These are phyloP conservation scores for Hirschfeldia incana DNA, from an alignment of 345 rosid genomes.

Conservation along the genomic window DNA sequence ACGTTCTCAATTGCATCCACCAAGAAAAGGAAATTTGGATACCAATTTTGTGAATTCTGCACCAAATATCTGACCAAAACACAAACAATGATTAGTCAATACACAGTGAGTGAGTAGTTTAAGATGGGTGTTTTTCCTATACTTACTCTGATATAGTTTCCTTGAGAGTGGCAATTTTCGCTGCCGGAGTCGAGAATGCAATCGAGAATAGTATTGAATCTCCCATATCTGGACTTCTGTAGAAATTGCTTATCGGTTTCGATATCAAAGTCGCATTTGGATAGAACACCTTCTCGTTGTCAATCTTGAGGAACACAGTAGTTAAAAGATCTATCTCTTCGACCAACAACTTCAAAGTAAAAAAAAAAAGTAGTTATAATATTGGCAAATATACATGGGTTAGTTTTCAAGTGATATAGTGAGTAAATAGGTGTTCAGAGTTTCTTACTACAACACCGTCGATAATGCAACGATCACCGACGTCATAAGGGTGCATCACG, in stretches of 20 bases:
- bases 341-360: constrained; percentile 61
- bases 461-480: constrained; percentile 84
- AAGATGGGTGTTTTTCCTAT: neutral
- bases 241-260: constrained; percentile 78
- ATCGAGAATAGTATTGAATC: constrained; percentile 72
- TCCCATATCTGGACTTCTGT: constrained; percentile 89
- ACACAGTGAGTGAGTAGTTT: neutral
- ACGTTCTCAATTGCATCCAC: constrained; percentile 57
- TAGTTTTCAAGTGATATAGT: neutral
- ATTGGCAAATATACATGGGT: neutral
- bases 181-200: constrained; percentile 67
- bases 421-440: neutral
- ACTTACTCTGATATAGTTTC: constrained; percentile 65
- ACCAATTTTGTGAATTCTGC: constrained; percentile 44
- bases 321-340: constrained; percentile 89
- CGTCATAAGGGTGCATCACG: constrained; percentile 94
- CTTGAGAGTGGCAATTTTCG: constrained; percentile 54
- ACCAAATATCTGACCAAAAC: constrained; percentile 54
- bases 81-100: constrained; percentile 1
- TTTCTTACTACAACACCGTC: constrained; percentile 63
- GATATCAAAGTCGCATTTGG: constrained; percentile 74
- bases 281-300: constrained; percentile 33
- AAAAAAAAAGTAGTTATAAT: neutral
- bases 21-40: constrained; percentile 41
- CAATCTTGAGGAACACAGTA: constrained; percentile 77